A percentile compares a stretch with the other conserved stretches of the same genome.
Conservation (phyloP, 805 yeast genomes). For the Wickerhamiella spandovensis region DNA sequence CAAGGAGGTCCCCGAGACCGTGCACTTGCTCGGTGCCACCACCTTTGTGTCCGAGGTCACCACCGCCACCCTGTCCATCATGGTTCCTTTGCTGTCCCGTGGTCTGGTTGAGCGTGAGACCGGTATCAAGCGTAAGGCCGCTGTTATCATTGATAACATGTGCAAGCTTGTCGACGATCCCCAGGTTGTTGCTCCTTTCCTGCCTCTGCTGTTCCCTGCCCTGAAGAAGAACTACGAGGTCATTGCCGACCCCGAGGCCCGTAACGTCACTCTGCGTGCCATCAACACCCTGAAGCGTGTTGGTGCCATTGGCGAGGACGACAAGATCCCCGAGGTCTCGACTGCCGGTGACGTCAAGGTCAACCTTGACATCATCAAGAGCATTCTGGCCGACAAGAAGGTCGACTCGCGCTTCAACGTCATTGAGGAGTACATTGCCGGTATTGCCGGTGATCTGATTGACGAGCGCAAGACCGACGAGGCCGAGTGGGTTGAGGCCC, state of each 20-base stretch:
- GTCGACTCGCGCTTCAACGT: slow-evolving; percentile 63
- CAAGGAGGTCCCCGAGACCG: slow-evolving; percentile 96
- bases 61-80: slow-evolving; percentile 97
- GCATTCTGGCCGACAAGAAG: slow-evolving; percentile 51
- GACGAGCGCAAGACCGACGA: slow-evolving; percentile 96
- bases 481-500: slow-evolving; percentile 74
- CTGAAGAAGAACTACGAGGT: slow-evolving; percentile 84
- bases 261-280: slow-evolving; percentile 96
- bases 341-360: slow-evolving; percentile 95
- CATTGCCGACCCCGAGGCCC: slow-evolving; percentile 99
- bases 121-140: slow-evolving; percentile 98
- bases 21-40: slow-evolving; percentile 97
- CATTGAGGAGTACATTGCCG: slow-evolving; percentile 74
- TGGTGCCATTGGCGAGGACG: slow-evolving; percentile 89
- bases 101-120: slow-evolving; percentile 99
- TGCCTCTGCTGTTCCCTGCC: slow-evolving; percentile 90
- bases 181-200: slow-evolving; percentile 99
- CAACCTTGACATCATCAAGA: slow-evolving; percentile 68
- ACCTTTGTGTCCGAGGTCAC: slow-evolving; percentile 99
- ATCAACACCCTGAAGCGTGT: slow-evolving; percentile 96
- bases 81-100: slow-evolving; percentile 97
- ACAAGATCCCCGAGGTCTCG: slow-evolving; percentile 89
- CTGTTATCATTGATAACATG: slow-evolving; percentile 99
- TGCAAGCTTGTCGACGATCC: slow-evolving; percentile 99
- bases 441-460: slow-evolving; percentile 96